phyloP scores from a whole-genome alignment of 202 grass and related monocot genomes.

The Schoenoplectus tabernaemontani region DNA sequence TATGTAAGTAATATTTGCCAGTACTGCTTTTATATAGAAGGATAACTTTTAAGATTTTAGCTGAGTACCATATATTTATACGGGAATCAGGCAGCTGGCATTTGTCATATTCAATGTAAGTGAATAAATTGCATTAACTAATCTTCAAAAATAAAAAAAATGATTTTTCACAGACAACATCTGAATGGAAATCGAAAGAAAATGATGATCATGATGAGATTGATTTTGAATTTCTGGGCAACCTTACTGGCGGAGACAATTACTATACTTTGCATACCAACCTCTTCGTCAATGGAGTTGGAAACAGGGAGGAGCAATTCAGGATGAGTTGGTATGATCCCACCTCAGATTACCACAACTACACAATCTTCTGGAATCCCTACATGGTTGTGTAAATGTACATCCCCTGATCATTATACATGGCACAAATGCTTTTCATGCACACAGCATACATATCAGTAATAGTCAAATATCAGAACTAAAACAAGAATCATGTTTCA shows the following conservation, averaged over 20 bases:
- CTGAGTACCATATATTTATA: background rate
- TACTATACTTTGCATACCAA: conserved; percentile 79
- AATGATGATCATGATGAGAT: conserved; percentile 60
- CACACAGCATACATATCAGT: background rate
- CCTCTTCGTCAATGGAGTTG: conserved; percentile 40
- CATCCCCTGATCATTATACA: background rate
- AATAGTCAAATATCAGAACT: background rate
- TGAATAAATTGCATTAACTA: background rate
- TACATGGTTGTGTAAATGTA: conserved; percentile 53
- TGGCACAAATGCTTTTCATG: background rate
- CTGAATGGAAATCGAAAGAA: background rate
- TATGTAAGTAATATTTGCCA: conserved; percentile 28
- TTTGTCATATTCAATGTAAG: too few relatives aligned
- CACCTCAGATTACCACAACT: conserved; percentile 60
- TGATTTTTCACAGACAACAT: conserved; percentile 32
- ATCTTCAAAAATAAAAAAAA: background rate
- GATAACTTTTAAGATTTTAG: background rate
- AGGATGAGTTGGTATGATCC: conserved; percentile 57
- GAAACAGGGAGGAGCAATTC: conserved; percentile 69
- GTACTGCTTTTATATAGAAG: too few relatives aligned
- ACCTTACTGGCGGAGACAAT: conserved; percentile 32
- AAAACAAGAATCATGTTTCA: background rate
- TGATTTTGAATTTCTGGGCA: conserved; percentile 77
- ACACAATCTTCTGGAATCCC: conserved; percentile 73
- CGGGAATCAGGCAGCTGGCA: background rate